Conservation (phyloP, 331 rosid species). For the Quercus phellos region DNA sequence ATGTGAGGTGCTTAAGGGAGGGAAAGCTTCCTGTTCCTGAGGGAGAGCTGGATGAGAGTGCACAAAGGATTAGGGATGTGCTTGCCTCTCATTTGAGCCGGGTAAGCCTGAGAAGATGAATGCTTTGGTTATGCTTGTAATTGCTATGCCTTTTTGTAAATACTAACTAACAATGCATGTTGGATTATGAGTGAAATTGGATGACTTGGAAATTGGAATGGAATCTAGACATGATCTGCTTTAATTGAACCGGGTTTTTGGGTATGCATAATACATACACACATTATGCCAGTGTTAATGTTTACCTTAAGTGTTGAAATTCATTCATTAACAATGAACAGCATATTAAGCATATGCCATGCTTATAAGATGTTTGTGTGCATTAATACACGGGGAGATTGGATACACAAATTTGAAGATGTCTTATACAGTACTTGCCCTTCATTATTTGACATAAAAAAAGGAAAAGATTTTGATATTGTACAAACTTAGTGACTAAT, state of each 20-base stretch:
- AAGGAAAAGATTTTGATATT: background rate
- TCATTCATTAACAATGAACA: background rate
- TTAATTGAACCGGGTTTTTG: background rate
- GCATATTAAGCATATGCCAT: background rate
- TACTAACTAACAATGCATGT: background rate
- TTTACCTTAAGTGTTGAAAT: background rate
- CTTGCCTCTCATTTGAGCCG: conserved; percentile 67
- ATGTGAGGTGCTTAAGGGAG: conserved; percentile 25
- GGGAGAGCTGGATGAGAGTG: conserved; percentile 54
- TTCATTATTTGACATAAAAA: background rate
- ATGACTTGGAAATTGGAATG: conserved; percentile 5
- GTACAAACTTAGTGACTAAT: background rate
- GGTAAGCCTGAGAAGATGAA: conserved; percentile 56
- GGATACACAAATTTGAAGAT: background rate
- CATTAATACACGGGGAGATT: background rate
- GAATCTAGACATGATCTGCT: background rate
- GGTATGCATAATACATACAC: background rate
- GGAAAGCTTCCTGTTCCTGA: conserved; percentile 33
- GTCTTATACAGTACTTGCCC: background rate
- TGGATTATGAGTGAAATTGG: conserved; percentile 6
- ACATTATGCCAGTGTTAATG: background rate
- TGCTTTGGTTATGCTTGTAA: background rate
- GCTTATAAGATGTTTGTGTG: background rate
- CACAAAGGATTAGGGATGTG: conserved; percentile 53
- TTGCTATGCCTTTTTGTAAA: background rate